Conservation (phyloP, 495 filamentous ascomycete species). For the Trichocladium uniseriatum region DNA sequence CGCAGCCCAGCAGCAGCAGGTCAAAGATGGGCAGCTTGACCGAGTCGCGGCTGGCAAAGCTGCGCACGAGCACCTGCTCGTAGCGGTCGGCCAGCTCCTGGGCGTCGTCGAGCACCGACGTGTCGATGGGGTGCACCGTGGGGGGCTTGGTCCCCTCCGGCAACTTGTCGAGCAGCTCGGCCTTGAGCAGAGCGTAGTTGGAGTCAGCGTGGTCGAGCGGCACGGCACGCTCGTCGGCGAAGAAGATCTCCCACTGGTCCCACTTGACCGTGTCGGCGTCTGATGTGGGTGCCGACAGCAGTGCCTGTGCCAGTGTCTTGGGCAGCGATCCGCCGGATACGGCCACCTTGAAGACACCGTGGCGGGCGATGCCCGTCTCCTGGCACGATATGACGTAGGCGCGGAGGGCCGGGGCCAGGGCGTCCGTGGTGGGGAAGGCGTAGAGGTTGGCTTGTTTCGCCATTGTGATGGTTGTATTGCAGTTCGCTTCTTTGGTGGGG, state of each 20-base stretch:
- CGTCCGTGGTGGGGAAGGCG: slow-evolving; percentile 57
- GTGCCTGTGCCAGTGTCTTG: slow-evolving; percentile 66
- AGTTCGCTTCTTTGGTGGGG: background rate
- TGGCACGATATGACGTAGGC: slow-evolving; percentile 73
- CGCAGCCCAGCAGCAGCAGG: slow-evolving; percentile 81
- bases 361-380: slow-evolving; percentile 65
- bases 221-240: slow-evolving; percentile 92
- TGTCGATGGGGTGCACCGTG: slow-evolving; percentile 68
- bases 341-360: slow-evolving; percentile 77
- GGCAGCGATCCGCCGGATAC: slow-evolving; percentile 94
- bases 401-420: slow-evolving; percentile 65
- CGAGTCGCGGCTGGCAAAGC: slow-evolving; percentile 75
- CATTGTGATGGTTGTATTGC: slow-evolving; percentile 35
- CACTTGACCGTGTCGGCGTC: slow-evolving; percentile 62
- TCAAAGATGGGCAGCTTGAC: slow-evolving; percentile 93
- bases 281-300: slow-evolving; percentile 55
- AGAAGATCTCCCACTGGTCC: slow-evolving; percentile 94
- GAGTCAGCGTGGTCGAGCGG: slow-evolving; percentile 86
- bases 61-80: slow-evolving; percentile 74
- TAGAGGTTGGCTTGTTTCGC: slow-evolving; percentile 75
- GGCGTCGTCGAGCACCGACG: slow-evolving; percentile 60
- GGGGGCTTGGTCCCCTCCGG: slow-evolving; percentile 56
- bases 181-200: slow-evolving; percentile 83
- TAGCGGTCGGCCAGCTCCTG: slow-evolving; percentile 92
- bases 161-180: slow-evolving; percentile 80